Conservation (phyloP, 495 filamentous ascomycete species). For the Penicillium alfredii region DNA sequence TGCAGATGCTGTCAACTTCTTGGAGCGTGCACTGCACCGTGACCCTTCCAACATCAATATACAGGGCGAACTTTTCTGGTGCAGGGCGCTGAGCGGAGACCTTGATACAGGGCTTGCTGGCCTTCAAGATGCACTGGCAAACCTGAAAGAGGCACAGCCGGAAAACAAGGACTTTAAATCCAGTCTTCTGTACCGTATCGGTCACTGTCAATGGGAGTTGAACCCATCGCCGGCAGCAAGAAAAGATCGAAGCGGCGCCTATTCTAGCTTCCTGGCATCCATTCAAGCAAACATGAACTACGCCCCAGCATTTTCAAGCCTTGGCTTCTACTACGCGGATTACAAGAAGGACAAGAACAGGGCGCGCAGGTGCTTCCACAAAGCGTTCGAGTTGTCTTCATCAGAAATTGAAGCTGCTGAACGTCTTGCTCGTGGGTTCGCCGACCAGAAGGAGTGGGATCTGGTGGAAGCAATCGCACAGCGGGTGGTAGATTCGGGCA, state of each 20-base stretch:
- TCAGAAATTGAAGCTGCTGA: constrained; percentile 85
- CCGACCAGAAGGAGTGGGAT: constrained; percentile 90
- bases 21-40: constrained; percentile 63
- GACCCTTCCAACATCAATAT: constrained; percentile 70
- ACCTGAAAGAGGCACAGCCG: constrained; percentile 47
- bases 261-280: constrained; percentile 74
- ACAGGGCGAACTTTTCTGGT: constrained; percentile 80
- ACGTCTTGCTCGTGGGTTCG: constrained; percentile 75
- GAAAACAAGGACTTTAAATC: constrained; percentile 67
- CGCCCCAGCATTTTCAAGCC: constrained; percentile 85
- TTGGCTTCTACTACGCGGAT: constrained; percentile 93
- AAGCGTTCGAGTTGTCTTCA: constrained; percentile 89
- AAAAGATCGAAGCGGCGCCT: constrained; percentile 71
- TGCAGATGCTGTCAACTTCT: constrained; percentile 66
- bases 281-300: constrained; percentile 84
- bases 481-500: constrained; percentile 87
- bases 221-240: constrained; percentile 64
- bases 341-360: constrained; percentile 80
- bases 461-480: constrained; percentile 88
- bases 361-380: constrained; percentile 88
- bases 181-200: constrained; percentile 81
- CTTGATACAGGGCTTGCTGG: constrained; percentile 55
- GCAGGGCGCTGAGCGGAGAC: constrained; percentile 76
- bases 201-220: constrained; percentile 80
- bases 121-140: constrained; percentile 61